Base-by-base conservation (phyloP, 2,329 filamentous ascomycete genomes). In the Rhinocladiella mackenziei region DNA sequence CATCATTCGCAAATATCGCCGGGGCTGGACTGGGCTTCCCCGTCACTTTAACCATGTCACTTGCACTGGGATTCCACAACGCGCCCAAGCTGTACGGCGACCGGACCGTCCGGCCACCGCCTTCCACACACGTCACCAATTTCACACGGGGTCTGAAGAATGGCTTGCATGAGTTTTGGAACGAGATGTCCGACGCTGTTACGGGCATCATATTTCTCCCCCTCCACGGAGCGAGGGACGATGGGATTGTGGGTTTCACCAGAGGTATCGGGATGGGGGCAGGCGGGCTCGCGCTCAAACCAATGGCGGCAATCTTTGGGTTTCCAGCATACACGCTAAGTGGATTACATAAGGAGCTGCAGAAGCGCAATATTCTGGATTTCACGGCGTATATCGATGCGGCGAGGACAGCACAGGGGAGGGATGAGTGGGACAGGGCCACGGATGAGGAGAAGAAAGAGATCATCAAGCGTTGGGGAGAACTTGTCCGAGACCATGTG, bases 31-130 rank as follows among this genome's bases (percentile, higher is more conserved):
- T 91, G 47, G 86, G 85, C 56, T 83, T 83, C 1, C 89, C 89
- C 0, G 83, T 92, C 74, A 87, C 94, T 61, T 84, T 95, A 51
- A 86, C 86, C 28, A 67, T 95, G 30, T 85, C 85, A 1, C 67
- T 95, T 26, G 84, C 89, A 0, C 85, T 84, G 62, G 89, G 89
- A 0, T 94, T 95, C 61, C 84, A 91, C 60, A 95, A 95, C 57
- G 83, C 86, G 4, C 89, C 89, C 0, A 83, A 79, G 55, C 70
- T 95, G 1, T 95, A 95, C 60, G 85, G 89, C 30, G 89, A 94
- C 57, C 80, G 86, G 1, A 89, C 82, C 1, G 81, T 95, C 1
- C 76, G 86, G 6, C 83, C 84, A n/a, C n/a, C n/a, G n/a, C n/a
- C n/a, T 70, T 77, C 1, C 84, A 88, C 45, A 87, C 86, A 55